Percentiles rank a stretch among this genome's conserved stretches.
phyloP scores from a whole-genome alignment of 2,329 filamentous ascomycete species.

The Epicoccum sorghinum region DNA sequence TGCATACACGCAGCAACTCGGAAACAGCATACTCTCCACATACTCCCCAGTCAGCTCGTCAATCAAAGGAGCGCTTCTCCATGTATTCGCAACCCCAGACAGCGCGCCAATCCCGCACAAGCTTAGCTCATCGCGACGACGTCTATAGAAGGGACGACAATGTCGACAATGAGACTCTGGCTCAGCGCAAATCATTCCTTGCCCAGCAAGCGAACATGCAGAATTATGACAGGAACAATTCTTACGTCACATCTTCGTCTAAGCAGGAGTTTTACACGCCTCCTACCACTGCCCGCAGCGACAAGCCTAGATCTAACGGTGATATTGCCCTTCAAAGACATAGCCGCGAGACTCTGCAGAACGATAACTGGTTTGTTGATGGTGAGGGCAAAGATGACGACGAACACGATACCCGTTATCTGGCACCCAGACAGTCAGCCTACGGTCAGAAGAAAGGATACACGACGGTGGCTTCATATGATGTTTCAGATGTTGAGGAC shows the following conservation, averaged over 20 bases:
- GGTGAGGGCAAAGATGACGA: constrained; percentile 26
- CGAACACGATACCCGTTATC: constrained; percentile 19
- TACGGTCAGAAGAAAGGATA: constrained; percentile 38
- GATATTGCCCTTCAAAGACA: constrained; percentile 39
- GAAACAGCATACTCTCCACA: constrained; percentile 60
- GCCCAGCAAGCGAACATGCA: constrained; percentile 44
- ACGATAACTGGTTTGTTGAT: constrained; percentile 57
- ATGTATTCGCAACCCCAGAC: constrained; percentile 50
- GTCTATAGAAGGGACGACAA: constrained; percentile 33
- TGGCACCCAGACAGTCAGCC: constrained; percentile 27
- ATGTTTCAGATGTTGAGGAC: constrained; percentile 37
- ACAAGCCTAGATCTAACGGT: constrained; percentile 26
- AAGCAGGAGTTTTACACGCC: constrained; percentile 42
- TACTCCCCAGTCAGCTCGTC: constrained; percentile 58
- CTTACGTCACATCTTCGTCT: constrained; percentile 34
- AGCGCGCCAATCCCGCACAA: constrained; percentile 45
- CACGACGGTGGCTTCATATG: constrained; percentile 33
- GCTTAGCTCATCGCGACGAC: constrained; percentile 44
- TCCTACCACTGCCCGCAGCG: constrained; percentile 24
- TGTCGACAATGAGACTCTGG: constrained; percentile 38
- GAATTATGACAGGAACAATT: constrained; percentile 34
- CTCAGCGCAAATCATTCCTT: constrained; percentile 43
- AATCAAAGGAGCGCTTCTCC: constrained; percentile 58
- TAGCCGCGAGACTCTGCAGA: constrained; percentile 46
- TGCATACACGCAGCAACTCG: constrained; percentile 75